Conservation (phyloP, 352 stramenopile genomes). For the Poterioochromonas sp. region DNA sequence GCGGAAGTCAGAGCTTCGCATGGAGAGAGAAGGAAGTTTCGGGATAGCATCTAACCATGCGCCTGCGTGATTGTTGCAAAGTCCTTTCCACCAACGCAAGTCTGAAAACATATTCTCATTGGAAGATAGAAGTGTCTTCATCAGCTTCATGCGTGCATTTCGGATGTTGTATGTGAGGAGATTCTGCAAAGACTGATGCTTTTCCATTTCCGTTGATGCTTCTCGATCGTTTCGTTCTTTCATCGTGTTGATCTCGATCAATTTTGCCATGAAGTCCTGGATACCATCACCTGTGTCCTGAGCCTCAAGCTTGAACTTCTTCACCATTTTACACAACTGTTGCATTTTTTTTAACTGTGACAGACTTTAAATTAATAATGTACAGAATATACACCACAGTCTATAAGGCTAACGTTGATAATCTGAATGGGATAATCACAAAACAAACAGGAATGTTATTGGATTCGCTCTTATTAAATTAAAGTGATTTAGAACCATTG, state of each 20-base stretch:
- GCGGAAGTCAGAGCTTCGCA: not conserved
- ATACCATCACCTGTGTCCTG: slow-evolving; percentile 5
- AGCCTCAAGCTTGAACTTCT: slow-evolving; percentile 8
- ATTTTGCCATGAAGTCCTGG: slow-evolving; percentile 7
- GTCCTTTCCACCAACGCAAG: slow-evolving; percentile 4
- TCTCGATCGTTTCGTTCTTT: slow-evolving; percentile 9
- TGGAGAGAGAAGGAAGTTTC: slow-evolving; percentile 11
- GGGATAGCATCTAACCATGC: slow-evolving; percentile 5
- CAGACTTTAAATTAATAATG: too few relatives aligned
- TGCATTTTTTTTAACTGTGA: too few relatives aligned
- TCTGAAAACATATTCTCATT: slow-evolving; percentile 17
- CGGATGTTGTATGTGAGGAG: slow-evolving; percentile 7
- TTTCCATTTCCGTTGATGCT: slow-evolving; percentile 13
- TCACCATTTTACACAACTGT: slow-evolving; percentile 15
- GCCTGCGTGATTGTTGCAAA: slow-evolving; percentile 10
- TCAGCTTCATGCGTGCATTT: slow-evolving; percentile 3
- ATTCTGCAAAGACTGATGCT: slow-evolving; percentile 8
- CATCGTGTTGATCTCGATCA: slow-evolving; percentile 11
- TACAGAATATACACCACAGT: too few relatives aligned
- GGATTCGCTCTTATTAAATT: too few relatives aligned
- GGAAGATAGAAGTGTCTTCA: slow-evolving; percentile 13
- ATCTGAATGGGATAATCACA: too few relatives aligned
- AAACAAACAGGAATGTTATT: too few relatives aligned
- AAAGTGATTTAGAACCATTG: too few relatives aligned
- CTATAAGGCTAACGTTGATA: too few relatives aligned